Conservation (phyloP, 2,329 filamentous ascomycete genomes). For the Graphilbum ipis-grandicollis region DNA sequence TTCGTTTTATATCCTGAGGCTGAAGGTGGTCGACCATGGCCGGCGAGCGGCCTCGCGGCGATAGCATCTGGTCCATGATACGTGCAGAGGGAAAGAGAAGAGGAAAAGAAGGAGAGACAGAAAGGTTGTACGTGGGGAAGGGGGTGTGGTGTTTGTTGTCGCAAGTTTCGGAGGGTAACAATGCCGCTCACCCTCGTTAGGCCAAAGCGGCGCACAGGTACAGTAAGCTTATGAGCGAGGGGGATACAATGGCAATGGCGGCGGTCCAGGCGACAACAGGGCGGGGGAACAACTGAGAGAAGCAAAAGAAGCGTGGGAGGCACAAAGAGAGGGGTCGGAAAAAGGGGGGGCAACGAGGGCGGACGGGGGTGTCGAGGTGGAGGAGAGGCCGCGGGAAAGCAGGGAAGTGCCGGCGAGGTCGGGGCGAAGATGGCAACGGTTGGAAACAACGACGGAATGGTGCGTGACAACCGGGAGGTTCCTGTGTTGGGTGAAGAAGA, state of each 20-base stretch:
- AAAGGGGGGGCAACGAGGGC: too few relatives aligned
- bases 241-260: too few relatives aligned
- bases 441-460: too few relatives aligned
- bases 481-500: constrained; percentile 18
- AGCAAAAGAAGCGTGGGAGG: too few relatives aligned
- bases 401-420: too few relatives aligned
- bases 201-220: neutral
- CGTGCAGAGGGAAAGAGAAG: neutral
- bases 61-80: constrained; percentile 32
- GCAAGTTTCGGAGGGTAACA: neutral
- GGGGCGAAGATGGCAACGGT: too few relatives aligned
- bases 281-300: too few relatives aligned
- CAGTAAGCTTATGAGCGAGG: too few relatives aligned
- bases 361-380: too few relatives aligned
- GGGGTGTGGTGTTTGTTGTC: constrained; percentile 2
- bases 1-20: constrained; percentile 48
- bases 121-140: neutral
- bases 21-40: constrained; percentile 36
- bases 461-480: constrained; percentile 7
- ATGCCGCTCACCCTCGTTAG: neutral
- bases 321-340: too few relatives aligned
- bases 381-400: too few relatives aligned
- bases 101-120: neutral
- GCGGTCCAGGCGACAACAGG: too few relatives aligned
- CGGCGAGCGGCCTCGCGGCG: constrained; percentile 40